A percentile compares a stretch with the other conserved stretches of the same genome.
phyloP scores from a whole-genome alignment of 2,329 filamentous ascomycete genomes.

The Endothia cerciana region DNA sequence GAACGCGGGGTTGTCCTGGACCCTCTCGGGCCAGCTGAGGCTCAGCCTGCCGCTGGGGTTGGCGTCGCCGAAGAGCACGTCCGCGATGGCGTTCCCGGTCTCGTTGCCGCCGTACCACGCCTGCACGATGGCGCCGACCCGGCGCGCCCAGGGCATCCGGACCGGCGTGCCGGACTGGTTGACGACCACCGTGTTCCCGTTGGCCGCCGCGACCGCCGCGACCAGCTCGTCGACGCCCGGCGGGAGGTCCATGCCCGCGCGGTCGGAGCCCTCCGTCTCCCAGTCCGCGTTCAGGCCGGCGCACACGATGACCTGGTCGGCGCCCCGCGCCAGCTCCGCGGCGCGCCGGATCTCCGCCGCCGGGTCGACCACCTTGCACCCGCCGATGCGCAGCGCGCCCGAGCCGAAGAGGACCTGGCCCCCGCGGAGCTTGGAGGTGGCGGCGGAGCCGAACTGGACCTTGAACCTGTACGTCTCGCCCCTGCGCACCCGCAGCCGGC shows the following conservation, averaged over 20 bases:
- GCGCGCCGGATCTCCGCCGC: slow-evolving; percentile 67
- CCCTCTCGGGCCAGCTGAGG: slow-evolving; percentile 63
- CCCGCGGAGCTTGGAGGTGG: slow-evolving; percentile 53
- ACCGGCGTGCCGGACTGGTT: slow-evolving; percentile 79
- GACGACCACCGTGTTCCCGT: slow-evolving; percentile 68
- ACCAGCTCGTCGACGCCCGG: slow-evolving; percentile 73
- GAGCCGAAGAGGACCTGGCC: slow-evolving; percentile 57
- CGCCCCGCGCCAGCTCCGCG: slow-evolving; percentile 67
- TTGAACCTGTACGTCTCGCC: slow-evolving; percentile 57
- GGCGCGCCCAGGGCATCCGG: slow-evolving; percentile 68
- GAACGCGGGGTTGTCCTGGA: slow-evolving; percentile 71
- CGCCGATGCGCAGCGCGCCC: slow-evolving; percentile 66
- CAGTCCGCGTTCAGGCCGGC: slow-evolving; percentile 80
- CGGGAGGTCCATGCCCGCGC: slow-evolving; percentile 78
- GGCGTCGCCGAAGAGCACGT: slow-evolving; percentile 73
- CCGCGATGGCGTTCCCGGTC: slow-evolving; percentile 78
- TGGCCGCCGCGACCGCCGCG: slow-evolving; percentile 67
- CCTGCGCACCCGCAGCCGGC: slow-evolving; percentile 53
- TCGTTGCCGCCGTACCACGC: slow-evolving; percentile 91
- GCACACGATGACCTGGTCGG: slow-evolving; percentile 78
- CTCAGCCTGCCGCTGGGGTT: slow-evolving; percentile 73
- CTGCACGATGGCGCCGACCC: slow-evolving; percentile 66
- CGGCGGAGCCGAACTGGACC: slow-evolving; percentile 57
- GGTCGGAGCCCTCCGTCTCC: slow-evolving; percentile 80
- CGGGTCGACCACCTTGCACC: slow-evolving; percentile 60